Evolutionary conservation across 257 asterid genomes (phyloP).

Genomic region (Solanum chmielewskii): DNA sequence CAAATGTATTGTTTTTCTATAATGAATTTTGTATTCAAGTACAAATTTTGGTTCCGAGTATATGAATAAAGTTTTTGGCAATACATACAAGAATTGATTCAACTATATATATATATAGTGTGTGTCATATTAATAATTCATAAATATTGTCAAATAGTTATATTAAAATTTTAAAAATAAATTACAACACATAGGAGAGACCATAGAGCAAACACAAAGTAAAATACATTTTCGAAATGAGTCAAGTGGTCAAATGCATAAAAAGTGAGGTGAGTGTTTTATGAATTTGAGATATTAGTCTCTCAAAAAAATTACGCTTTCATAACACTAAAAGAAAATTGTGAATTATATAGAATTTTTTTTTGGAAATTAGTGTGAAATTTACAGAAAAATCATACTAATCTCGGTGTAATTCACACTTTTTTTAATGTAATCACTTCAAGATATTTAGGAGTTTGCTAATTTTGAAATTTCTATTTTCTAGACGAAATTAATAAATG

Average conservation of each 20-base stretch:
- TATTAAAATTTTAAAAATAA: not conserved
- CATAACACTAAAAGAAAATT: not conserved
- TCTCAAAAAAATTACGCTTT: not conserved
- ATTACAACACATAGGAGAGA: not conserved
- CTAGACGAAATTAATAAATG: not conserved
- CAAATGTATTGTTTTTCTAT: not conserved
- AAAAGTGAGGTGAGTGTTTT: not conserved
- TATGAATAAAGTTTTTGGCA: too few species aligned
- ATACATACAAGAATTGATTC: too few species aligned
- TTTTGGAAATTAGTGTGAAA: too few species aligned
- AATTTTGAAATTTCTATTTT: too few species aligned
- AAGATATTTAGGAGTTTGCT: not conserved
- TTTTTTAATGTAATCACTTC: not conserved
- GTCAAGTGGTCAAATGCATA: not conserved
- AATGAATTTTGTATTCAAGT: not conserved
- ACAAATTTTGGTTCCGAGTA: too few species aligned
- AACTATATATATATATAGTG: too few species aligned
- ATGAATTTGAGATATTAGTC: not conserved
- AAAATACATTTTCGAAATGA: not conserved
- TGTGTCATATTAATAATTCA: not conserved
- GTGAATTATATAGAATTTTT: too few species aligned
- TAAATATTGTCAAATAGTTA: not conserved
- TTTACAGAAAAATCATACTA: too few species aligned
- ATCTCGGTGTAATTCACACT: too few species aligned
- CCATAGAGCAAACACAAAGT: not conserved